These are phyloP conservation scores for Xylogone sp. DNA, from an alignment of 2,329 filamentous ascomycete genomes.

Conservation along the genomic window DNA sequence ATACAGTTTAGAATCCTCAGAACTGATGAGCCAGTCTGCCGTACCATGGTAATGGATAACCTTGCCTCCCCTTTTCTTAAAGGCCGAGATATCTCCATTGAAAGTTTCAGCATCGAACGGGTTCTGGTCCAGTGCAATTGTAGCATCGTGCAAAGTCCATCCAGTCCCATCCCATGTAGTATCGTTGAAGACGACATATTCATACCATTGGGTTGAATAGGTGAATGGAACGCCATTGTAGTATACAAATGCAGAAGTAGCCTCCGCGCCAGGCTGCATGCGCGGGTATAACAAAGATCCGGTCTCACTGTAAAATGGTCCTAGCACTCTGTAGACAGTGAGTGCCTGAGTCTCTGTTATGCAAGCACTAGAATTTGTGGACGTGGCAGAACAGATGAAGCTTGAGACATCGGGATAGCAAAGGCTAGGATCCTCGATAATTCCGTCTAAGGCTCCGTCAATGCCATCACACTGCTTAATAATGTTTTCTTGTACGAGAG, in stretches of 20 bases:
- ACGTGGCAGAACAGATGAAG: slow-evolving; percentile 4
- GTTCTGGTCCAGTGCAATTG: neutral
- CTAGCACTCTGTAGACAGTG: slow-evolving; percentile 15
- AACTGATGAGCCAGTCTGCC: slow-evolving; percentile 29
- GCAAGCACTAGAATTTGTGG: slow-evolving; percentile 2
- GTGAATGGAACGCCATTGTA: neutral
- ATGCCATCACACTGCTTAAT: slow-evolving; percentile 31
- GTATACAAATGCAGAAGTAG: neutral
- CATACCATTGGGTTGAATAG: slow-evolving; percentile 38
- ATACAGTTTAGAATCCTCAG: slow-evolving; percentile 42
- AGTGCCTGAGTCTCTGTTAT: slow-evolving; percentile 13
- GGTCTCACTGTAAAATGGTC: slow-evolving; percentile 9
- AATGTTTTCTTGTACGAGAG: slow-evolving; percentile 18
- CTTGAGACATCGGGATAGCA: slow-evolving; percentile 27
- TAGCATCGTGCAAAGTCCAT: neutral
- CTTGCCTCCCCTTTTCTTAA: slow-evolving; percentile 5
- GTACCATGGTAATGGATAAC: slow-evolving; percentile 13
- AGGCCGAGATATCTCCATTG: slow-evolving; percentile 13
- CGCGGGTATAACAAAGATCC: slow-evolving; percentile 14
- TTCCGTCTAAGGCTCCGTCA: slow-evolving; percentile 31
- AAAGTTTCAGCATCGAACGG: neutral
- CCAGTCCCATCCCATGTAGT: slow-evolving; percentile 26
- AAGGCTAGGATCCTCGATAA: slow-evolving; percentile 32
- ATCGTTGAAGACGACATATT: slow-evolving; percentile 41
- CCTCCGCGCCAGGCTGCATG: neutral